Evolutionary conservation across 2,329 filamentous ascomycete genomes (phyloP).

Genomic region (Penicillium sp.): DNA sequence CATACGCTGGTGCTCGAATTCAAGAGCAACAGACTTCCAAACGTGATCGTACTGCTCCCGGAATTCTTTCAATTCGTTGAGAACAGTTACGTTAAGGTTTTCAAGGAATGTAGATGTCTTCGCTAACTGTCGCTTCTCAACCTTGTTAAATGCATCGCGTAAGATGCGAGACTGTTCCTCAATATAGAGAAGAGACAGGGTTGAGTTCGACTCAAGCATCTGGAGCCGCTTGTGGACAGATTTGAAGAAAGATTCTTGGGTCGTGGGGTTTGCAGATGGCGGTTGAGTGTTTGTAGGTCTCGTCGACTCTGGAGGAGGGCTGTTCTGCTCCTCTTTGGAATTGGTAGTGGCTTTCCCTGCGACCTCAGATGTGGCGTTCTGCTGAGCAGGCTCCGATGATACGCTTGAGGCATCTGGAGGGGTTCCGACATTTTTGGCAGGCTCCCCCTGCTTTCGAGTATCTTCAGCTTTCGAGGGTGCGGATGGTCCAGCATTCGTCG

Average conservation of each 20-base stretch:
- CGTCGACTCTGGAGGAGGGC: slow-evolving; percentile 23
- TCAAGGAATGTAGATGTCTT: slow-evolving; percentile 76
- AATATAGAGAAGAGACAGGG: slow-evolving; percentile 86
- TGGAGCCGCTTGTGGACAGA: slow-evolving; percentile 86
- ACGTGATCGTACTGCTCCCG: slow-evolving; percentile 87
- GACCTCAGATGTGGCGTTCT: slow-evolving; percentile 20
- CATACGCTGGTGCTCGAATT: slow-evolving; percentile 79
- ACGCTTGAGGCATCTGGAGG: slow-evolving; percentile 13
- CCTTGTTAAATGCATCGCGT: slow-evolving; percentile 73
- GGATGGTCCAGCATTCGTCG: slow-evolving; percentile 3
- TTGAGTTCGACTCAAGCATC: slow-evolving; percentile 83
- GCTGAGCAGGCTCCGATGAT: slow-evolving; percentile 15
- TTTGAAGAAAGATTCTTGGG: slow-evolving; percentile 97
- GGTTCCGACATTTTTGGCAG: slow-evolving; percentile 10
- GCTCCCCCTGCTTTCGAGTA: slow-evolving; percentile 16
- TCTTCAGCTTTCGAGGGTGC: slow-evolving; percentile 13
- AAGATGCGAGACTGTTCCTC: slow-evolving; percentile 89
- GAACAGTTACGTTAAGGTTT: slow-evolving; percentile 75
- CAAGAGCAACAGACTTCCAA: slow-evolving; percentile 90
- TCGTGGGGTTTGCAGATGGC: slow-evolving; percentile 60
- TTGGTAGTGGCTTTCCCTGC: slow-evolving; percentile 16
- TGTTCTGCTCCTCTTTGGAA: slow-evolving; percentile 28
- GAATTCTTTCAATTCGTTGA: slow-evolving; percentile 67
- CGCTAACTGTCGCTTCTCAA: slow-evolving; percentile 77
- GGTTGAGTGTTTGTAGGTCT: slow-evolving; percentile 41